Evolutionary conservation across 1,139 yeast genomes (phyloP).

Genomic region (Scheffersomyces parashehatae): DNA sequence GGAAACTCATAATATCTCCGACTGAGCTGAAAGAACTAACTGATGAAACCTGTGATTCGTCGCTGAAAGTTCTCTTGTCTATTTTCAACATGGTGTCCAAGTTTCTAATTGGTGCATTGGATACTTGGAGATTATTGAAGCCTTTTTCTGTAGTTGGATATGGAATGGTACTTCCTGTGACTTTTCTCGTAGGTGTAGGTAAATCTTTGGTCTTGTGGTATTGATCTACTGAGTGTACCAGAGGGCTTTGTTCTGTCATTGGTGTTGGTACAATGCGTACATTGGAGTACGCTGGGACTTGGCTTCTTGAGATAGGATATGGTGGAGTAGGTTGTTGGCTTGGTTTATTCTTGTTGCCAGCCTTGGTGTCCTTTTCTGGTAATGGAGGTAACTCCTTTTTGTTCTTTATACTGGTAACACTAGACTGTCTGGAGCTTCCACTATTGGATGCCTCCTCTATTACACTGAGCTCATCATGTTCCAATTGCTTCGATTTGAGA

Average conservation of each 20-base stretch:
- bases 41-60: slow-evolving; percentile 40
- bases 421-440: slow-evolving; percentile 31
- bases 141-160: slow-evolving; percentile 13
- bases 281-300: slow-evolving; percentile 6
- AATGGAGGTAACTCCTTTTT: slow-evolving; percentile 13
- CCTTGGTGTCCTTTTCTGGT: slow-evolving; percentile 6
- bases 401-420: slow-evolving; percentile 12
- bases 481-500: slow-evolving; percentile 15
- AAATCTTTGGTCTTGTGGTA: neutral
- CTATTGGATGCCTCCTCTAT: slow-evolving; percentile 41
- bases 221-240: too few relatives aligned
- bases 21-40: slow-evolving; percentile 40
- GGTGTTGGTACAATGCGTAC: slow-evolving; percentile 3
- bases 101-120: slow-evolving; percentile 13
- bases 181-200: neutral
- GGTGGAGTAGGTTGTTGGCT: neutral
- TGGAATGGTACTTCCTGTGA: slow-evolving; percentile 6
- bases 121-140: slow-evolving; percentile 6
- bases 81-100: slow-evolving; percentile 14
- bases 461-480: slow-evolving; percentile 40
- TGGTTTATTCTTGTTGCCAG: neutral
- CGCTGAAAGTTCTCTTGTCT: slow-evolving; percentile 37
- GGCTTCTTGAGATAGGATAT: neutral
- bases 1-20: slow-evolving; percentile 31
- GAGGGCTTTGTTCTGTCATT: neutral